Percentiles rank a stretch among this genome's conserved stretches.
Evolutionary conservation across 352 stramenopile species (phyloP).

Genomic region (Globisporangium camurandrum): DNA sequence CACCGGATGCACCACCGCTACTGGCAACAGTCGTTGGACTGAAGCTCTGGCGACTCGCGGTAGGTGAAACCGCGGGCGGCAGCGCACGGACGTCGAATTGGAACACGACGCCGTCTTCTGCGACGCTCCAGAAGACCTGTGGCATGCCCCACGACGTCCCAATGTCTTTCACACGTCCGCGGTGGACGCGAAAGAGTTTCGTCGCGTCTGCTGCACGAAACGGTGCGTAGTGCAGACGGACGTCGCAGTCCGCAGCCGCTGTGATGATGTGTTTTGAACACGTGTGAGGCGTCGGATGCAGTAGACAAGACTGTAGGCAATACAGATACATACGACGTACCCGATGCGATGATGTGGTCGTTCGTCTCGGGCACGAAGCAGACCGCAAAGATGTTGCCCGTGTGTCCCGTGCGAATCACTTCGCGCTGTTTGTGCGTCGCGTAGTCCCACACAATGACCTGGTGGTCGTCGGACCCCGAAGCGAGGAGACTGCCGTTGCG

Average conservation of each 20-base stretch:
- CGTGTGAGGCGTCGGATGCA: background rate
- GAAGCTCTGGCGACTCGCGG: too few species aligned
- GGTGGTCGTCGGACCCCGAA: constrained; percentile 80
- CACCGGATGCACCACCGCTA: constrained; percentile 30
- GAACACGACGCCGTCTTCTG: constrained; percentile 78
- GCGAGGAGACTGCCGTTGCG: constrained; percentile 49
- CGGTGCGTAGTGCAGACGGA: constrained; percentile 81
- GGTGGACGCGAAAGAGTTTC: constrained; percentile 64
- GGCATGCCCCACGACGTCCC: constrained; percentile 49
- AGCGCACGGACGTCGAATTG: constrained; percentile 75
- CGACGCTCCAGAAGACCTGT: constrained; percentile 81
- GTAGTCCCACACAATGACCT: constrained; percentile 80
- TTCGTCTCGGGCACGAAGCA: constrained; percentile 79
- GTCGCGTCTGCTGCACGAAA: constrained; percentile 56
- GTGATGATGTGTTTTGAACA: background rate
- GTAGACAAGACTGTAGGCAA: background rate
- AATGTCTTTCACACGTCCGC: constrained; percentile 79
- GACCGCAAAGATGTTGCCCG: constrained; percentile 84
- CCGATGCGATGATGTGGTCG: constrained; percentile 71
- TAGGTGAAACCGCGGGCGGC: too few species aligned
- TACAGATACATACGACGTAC: background rate
- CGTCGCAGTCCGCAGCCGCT: constrained; percentile 76
- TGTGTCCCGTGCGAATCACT: constrained; percentile 66
- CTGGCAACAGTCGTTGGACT: constrained; percentile 21
- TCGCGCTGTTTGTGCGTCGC: constrained; percentile 33